These are phyloP conservation scores for Suillus plorans DNA, from an alignment of 768 basidiomycete species.

Conservation along the genomic window DNA sequence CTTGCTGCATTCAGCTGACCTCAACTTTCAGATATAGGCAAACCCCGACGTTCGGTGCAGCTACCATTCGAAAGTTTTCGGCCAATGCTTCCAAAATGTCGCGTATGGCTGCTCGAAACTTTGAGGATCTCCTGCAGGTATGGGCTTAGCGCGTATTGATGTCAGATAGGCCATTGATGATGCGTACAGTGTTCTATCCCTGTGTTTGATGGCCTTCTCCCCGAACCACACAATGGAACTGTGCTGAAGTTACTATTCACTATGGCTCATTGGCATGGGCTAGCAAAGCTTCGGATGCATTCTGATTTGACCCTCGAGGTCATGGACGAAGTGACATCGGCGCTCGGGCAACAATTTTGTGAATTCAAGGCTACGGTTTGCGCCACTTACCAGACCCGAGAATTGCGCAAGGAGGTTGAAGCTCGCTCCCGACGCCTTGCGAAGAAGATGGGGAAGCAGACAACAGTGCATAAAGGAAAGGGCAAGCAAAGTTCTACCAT, in stretches of 20 bases:
- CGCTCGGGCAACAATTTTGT: neutral
- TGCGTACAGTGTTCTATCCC: slow-evolving; percentile 30
- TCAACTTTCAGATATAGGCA: neutral
- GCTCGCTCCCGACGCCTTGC: neutral
- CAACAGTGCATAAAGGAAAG: too few relatives aligned
- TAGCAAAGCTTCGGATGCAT: slow-evolving; percentile 1
- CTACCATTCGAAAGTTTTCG: slow-evolving; percentile 29
- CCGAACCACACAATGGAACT: neutral
- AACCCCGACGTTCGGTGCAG: slow-evolving; percentile 28
- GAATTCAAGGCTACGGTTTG: neutral
- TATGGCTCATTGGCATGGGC: slow-evolving; percentile 14
- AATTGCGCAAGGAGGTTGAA: neutral
- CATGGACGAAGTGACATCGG: neutral
- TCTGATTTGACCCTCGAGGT: neutral
- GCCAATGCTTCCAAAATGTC: slow-evolving; percentile 33
- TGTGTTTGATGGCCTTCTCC: slow-evolving; percentile 27
- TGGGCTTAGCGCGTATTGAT: neutral
- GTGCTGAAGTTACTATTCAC: slow-evolving; percentile 11
- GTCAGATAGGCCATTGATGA: neutral
- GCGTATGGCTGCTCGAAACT: slow-evolving; percentile 34
- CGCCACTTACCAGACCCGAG: neutral
- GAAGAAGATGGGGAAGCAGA: slow-evolving; percentile 7
- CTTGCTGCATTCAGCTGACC: neutral
- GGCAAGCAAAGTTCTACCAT: too few relatives aligned
- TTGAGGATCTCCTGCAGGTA: slow-evolving; percentile 36